A percentile compares a stretch with the other conserved stretches of the same genome.
Conservation (phyloP, 768 basidiomycete genomes). For the Leccinum uliginosum region DNA sequence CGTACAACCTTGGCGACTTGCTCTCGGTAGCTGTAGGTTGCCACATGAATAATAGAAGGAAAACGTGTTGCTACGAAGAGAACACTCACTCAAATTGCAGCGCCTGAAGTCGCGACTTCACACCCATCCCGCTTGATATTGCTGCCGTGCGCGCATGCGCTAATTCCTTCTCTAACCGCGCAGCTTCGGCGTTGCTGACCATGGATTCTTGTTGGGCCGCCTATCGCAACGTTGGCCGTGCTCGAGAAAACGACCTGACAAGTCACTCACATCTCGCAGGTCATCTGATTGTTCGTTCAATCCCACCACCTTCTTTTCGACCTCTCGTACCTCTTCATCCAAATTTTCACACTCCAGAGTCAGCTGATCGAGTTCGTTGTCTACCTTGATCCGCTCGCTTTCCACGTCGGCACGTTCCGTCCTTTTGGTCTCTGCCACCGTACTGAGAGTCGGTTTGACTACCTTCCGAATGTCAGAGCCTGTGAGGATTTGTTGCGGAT, state of each 20-base stretch:
- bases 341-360: constrained; percentile 74
- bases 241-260: neutral
- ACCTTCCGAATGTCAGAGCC: constrained; percentile 69
- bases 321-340: constrained; percentile 70
- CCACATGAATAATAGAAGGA: neutral
- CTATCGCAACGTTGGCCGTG: constrained; percentile 33
- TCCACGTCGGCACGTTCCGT: constrained; percentile 66
- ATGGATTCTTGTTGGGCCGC: constrained; percentile 73
- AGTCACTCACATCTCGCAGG: constrained; percentile 63
- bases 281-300: constrained; percentile 77
- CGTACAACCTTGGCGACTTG: constrained; percentile 72
- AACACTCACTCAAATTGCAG: constrained; percentile 67
- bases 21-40: constrained; percentile 61
- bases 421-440: constrained; percentile 68
- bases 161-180: constrained; percentile 65
- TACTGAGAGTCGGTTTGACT: constrained; percentile 72
- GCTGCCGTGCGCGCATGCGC: constrained; percentile 73
- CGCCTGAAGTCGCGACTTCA: constrained; percentile 72
- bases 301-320: constrained; percentile 67
- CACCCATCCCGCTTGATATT: constrained; percentile 75
- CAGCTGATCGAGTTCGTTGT: constrained; percentile 78
- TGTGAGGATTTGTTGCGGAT: constrained; percentile 60
- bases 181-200: constrained; percentile 61
- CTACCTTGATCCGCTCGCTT: constrained; percentile 74
- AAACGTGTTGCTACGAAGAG: neutral